Base-by-base conservation (phyloP, 2,329 filamentous ascomycete genomes). In the Fusarium buharicum region DNA sequence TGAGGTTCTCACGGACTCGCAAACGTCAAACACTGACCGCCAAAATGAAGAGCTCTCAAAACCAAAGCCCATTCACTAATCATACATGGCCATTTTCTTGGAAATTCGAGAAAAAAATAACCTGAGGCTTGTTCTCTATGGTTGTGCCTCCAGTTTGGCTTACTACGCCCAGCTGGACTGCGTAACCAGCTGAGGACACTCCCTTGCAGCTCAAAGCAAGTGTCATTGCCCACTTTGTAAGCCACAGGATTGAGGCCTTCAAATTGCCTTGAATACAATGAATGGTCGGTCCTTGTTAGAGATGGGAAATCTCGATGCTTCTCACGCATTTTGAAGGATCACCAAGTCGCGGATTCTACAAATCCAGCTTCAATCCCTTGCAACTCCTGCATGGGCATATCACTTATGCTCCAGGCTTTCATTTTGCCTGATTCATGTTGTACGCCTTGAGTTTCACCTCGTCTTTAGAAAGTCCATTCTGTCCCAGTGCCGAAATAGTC, bases 1-100 rank as follows among this genome's bases (percentile, higher is more conserved):
- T 58, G 50, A 64, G 39, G 52, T 28, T 52, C 51, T 64, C 58
- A 48, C 40, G 44, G 22, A 55, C 40, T 50, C 40, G 24, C 49
- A 30, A 62, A 39, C 18, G 34, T 27, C 14, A 27, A 45, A 45
- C 39, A 59, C 48, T 57, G 27, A 30, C 20, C 34, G 11, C 33
- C 33, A 41, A 27, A 49, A 8, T 34, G 17, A 34, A n/a, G 34
- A 8, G 6, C 18, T 27, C 16, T 14, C 13, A 18, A 20, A 17
- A 6, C 14, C 10, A 12, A n/a, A 10, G 24, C 33, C 31, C 14
- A 22, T 30, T 44, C 30, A 6, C 30, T 7, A 14, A n/a, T 6
- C 1, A 8, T 6, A 2, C 6, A n/a, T 14, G 12, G 30, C 30
- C 6, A 4, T 12, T n/a, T 33, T 33, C 11, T 6, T 14, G 14